Base-by-base conservation (phyloP, 352 stramenopile genomes). In the Phytophthora parvispora region DNA sequence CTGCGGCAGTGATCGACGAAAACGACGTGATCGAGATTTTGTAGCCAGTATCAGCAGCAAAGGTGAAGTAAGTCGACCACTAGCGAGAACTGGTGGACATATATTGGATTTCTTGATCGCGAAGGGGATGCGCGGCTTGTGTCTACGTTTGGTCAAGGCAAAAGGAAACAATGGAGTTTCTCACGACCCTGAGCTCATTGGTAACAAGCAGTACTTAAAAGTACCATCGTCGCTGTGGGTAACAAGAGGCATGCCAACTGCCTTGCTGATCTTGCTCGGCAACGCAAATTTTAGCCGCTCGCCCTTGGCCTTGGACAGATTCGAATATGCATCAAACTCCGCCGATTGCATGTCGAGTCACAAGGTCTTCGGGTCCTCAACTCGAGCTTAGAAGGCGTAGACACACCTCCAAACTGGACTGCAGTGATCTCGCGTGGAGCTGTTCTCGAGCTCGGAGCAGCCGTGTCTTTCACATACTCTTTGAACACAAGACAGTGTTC, bases 11-110 rank as follows among this genome's bases (percentile, higher is more conserved):
- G 22, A 22, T 49, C 9, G 63, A 77, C 28, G 73, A 75, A 58
- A 47, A 56, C 38, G 70, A 81, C 47, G 66, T 79, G 36, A 81
- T 81, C 34, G 74, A 81, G 62, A 81, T 81, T 70, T 78, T 80
- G 56, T 80, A 80, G 67, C 34, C 28, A 53, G 61, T 66, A 64
- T 57, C 47, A 53, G 13, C 31, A 63, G 48, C 58, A 45, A n/a
- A 38, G 57, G 29, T 34, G 47, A 54, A 58, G 36, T 52, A 52
- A 50, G 28, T 64, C 34, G 63, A 57, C 38, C 27, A 42, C 56
- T 40, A 56, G 36, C 38, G 38, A 49, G 24, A 28, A 25, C 49
- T 50, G 56, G 32, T 54, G 52, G 58, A 47, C 62, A 63, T 72
- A 72, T 75, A 72, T 75, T 69, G 47, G 51, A 72, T 65, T 69